Evolutionary conservation across 2,329 filamentous ascomycete genomes (phyloP).

Genomic region (Aspergillus sp.): DNA sequence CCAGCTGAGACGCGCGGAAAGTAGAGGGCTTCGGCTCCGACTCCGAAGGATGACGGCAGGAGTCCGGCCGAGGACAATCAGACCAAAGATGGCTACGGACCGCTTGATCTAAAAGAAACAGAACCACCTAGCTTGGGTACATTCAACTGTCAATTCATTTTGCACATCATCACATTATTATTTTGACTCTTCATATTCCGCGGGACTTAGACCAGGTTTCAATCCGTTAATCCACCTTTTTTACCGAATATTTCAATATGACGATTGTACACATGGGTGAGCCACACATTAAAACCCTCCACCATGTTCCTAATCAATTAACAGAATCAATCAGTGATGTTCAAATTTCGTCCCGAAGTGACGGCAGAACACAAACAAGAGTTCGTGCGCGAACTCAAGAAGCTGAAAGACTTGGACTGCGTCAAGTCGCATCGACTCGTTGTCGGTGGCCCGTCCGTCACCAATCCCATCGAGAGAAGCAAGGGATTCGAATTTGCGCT

Average conservation of each 20-base stretch:
- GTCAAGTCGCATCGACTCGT: slow-evolving; percentile 51
- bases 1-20: too few relatives aligned
- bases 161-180: too few relatives aligned
- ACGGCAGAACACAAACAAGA: slow-evolving; percentile 42
- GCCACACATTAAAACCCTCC: not conserved
- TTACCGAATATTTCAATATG: not conserved
- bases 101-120: too few relatives aligned
- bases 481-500: slow-evolving; percentile 55
- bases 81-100: too few relatives aligned
- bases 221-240: too few relatives aligned
- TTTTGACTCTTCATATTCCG: too few relatives aligned
- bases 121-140: too few relatives aligned
- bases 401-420: slow-evolving; percentile 48
- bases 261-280: slow-evolving; percentile 7
- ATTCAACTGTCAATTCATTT: too few relatives aligned
- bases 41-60: too few relatives aligned
- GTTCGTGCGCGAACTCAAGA: slow-evolving; percentile 51
- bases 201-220: too few relatives aligned
- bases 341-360: slow-evolving; percentile 50
- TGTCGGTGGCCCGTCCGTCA: slow-evolving; percentile 55
- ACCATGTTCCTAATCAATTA: not conserved
- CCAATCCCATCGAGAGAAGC: slow-evolving; percentile 52
- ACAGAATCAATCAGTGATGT: slow-evolving; percentile 43
- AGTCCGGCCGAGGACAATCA: too few relatives aligned
- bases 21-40: too few relatives aligned